Evolutionary conservation across 208 protist species (phyloP), one percentile per base, ranked within the genome.

Genomic region (Vickermania spadyakhi): DNA sequence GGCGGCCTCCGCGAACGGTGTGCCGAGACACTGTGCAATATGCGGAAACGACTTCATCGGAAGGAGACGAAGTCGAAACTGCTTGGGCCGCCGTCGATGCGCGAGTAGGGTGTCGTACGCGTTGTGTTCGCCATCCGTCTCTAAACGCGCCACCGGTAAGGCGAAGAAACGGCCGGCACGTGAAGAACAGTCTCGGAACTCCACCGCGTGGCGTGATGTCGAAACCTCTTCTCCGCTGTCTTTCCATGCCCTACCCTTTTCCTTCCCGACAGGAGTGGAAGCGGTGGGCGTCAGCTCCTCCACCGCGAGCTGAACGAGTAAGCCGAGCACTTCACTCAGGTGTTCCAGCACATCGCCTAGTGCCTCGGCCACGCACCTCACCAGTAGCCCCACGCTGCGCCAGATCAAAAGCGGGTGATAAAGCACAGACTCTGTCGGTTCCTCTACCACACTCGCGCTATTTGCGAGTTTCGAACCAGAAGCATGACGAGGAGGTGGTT

Each of bases 11-110:
- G 65, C 67, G 61, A 81, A 81, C 7, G 79, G 82, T 13, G 64
- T 68, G 3, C 77, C 77, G 5, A 79, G 75, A 52, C 73, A 75
- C 36, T 68, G 79, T 13, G 72, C 71, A 26, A 89, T 75, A 28
- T 64, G 60, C 2, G 81, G 83, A 58, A 94, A 94, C 3, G 81
- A 77, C 36, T 88, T 81, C 58, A 86, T 82, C 13, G 87, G 87
- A 52, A 94, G 70, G 14, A 94, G 59, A 14, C 87, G 80, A 23
- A 94, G 67, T 0, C 87, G 83, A 59, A 93, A 62, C 22, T 60
- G 56, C 52, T 64, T 75, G 11, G 11, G 11, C 18, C 36, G 36
- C 36, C 36, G 36, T 18, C 36, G 18, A 7, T 7, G 7, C 36
- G 36, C 36, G n/a, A n/a, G n/a, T n/a, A n/a, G n/a, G n/a, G n/a